Evolutionary conservation across 192 early-diverging fungal genomes (phyloP), one percentile per base, ranked within the genome.

Genomic region (Umbelopsis sp.): DNA sequence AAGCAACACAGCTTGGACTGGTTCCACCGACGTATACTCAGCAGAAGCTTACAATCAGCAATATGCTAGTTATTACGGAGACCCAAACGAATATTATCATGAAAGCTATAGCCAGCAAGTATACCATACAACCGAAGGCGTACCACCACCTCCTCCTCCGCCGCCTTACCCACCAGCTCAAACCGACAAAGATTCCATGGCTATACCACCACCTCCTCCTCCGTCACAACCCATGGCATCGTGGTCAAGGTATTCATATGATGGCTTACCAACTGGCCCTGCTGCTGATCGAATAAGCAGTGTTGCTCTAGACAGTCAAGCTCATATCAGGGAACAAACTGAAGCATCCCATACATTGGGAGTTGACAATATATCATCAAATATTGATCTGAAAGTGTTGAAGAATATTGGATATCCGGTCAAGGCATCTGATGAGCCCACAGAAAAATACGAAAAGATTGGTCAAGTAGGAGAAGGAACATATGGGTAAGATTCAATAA

Each of bases 391-490:
- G 56, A 22, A 62, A 4, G 56, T 74, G 17, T 66, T 74, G 32
- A 68, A 77, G 31, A 70, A 80, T 36, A 68, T 77, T 36, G 79
- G 82, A 0, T 73, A 80, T 43, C 79, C 80, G 12, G 75, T 75
- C 9, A 67, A 71, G 9, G 72, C 80, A 16, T 71, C 68, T 32
- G 77, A 80, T 8, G 74, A 78, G 25, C 74, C 82, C 20, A 82
- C 86, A 34, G 88, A 88, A 54, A 70, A 89, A 20, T 94, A 90
- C 78, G 88, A 89, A 69, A 86, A 82, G 20, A 86, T 93, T 49
- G 87, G 84, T 49, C 92, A 93, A 85, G 92, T 94, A 22, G 93
- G 93, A 45, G 89, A 94, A 77, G 93, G 93, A 41, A 94, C 93
- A 12, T 94, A 94, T 59, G 92, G 86, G 86, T 87, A 78, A 52